These are phyloP conservation scores for Lasiosphaeris hirsuta DNA, from an alignment of 495 filamentous ascomycete genomes.

Conservation along the genomic window DNA sequence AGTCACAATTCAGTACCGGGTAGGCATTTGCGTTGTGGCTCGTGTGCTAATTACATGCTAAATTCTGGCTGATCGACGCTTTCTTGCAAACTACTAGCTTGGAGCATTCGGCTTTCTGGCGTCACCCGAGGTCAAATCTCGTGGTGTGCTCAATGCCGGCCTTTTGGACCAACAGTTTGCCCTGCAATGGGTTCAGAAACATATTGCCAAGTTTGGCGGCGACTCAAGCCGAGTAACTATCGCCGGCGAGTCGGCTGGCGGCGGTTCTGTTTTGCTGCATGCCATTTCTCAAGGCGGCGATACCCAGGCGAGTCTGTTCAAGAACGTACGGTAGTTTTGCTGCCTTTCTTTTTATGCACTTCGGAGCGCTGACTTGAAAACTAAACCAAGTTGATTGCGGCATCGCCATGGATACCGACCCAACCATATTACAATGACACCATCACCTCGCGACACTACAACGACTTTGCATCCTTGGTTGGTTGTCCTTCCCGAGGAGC, in stretches of 20 bases:
- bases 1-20: constrained; percentile 31
- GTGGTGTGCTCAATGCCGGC: constrained; percentile 42
- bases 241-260: constrained; percentile 52
- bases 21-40: constrained; percentile 18
- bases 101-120: constrained; percentile 26
- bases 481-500: constrained; percentile 39
- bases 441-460: constrained; percentile 29
- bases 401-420: constrained; percentile 50
- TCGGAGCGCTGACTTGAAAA: not conserved
- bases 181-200: constrained; percentile 50
- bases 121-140: constrained; percentile 20
- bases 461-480: constrained; percentile 43
- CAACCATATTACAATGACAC: constrained; percentile 47
- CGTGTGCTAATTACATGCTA: constrained; percentile 9
- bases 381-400: constrained; percentile 42
- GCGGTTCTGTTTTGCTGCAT: constrained; percentile 23
- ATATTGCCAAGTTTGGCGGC: constrained; percentile 54
- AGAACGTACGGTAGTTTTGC: constrained; percentile 2
- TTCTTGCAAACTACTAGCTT: constrained; percentile 11
- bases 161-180: constrained; percentile 44
- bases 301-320: constrained; percentile 6
- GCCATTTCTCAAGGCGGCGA: constrained; percentile 14
- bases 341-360: too few species aligned
- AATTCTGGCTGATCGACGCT: not conserved
- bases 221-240: constrained; percentile 39